phyloP scores from a whole-genome alignment of 202 grass and related monocot genomes.

The Schoenoplectus tabernaemontani region DNA sequence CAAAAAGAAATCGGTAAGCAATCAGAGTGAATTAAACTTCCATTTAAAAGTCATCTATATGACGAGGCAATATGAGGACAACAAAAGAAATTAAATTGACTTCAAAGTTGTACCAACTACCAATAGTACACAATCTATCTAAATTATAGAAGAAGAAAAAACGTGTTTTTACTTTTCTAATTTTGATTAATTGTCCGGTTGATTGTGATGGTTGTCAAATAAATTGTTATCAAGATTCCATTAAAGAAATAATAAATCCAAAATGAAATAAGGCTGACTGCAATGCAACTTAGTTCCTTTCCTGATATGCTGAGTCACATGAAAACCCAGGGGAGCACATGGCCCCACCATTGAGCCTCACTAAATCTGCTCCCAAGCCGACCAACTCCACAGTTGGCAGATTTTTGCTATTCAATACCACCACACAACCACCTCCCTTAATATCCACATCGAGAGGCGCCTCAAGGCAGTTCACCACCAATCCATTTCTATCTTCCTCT shows the following conservation, averaged over 20 bases:
- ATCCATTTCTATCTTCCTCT: constrained; percentile 32
- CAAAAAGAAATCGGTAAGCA: too few species aligned
- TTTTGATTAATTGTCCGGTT: neutral
- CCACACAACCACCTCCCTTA: constrained; percentile 51
- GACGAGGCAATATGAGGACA: neutral
- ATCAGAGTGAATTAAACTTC: too few species aligned
- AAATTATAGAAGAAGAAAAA: neutral
- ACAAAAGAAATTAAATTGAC: neutral
- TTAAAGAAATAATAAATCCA: neutral
- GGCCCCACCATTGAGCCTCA: constrained; percentile 56
- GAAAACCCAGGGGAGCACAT: constrained; percentile 95
- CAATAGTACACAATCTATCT: neutral
- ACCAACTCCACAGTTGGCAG: constrained; percentile 62
- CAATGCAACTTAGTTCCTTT: neutral
- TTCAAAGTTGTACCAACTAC: neutral
- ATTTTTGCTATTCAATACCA: constrained; percentile 66
- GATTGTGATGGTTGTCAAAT: neutral
- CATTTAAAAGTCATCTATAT: neutral
- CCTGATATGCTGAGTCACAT: constrained; percentile 65
- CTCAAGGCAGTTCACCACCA: constrained; percentile 64
- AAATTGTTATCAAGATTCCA: neutral
- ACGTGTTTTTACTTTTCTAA: too few species aligned
- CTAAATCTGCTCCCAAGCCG: constrained; percentile 58
- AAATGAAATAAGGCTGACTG: neutral
- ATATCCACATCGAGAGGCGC: constrained; percentile 75